phyloP scores from a whole-genome alignment of 2,329 filamentous ascomycete species.

The Aaosphaeria arxii region DNA sequence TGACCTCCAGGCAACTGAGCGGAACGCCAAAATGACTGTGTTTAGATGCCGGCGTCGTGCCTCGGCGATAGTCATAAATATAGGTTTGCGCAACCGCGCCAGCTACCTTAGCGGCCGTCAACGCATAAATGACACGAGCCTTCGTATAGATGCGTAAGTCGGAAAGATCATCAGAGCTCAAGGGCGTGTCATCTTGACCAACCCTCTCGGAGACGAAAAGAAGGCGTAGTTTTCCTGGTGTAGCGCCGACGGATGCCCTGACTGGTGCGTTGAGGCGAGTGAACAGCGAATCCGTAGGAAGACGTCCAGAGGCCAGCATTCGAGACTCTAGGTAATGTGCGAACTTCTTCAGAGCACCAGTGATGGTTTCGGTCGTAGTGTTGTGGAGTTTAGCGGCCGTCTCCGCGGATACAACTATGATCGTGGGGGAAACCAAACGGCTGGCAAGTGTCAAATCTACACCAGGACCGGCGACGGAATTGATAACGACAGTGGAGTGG shows the following conservation, averaged over 20 bases:
- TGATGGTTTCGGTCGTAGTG: conserved; percentile 58
- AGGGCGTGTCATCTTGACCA: conserved; percentile 57
- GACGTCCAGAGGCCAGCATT: conserved; percentile 68
- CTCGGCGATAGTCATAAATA: conserved; percentile 77
- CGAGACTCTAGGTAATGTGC: conserved; percentile 71
- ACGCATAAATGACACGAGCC: conserved; percentile 78
- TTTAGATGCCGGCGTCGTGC: conserved; percentile 36
- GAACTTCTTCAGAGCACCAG: conserved; percentile 62
- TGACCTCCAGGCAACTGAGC: conserved; percentile 74
- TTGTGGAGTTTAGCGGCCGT: conserved; percentile 68
- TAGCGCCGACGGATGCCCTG: conserved; percentile 58
- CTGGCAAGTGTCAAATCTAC: conserved; percentile 72
- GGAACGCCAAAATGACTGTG: conserved; percentile 77
- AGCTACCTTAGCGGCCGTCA: conserved; percentile 79
- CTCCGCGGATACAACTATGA: conserved; percentile 74
- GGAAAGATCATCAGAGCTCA: conserved; percentile 69
- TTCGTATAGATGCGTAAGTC: conserved; percentile 80
- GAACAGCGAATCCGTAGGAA: conserved; percentile 65
- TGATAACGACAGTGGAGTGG: conserved; percentile 82
- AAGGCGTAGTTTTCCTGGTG: conserved; percentile 73
- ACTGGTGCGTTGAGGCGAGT: conserved; percentile 60
- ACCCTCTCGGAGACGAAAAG: conserved; percentile 75
- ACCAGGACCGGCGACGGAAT: conserved; percentile 74
- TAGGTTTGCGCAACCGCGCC: conserved; percentile 86
- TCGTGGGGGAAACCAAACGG: conserved; percentile 72